Evolutionary conservation across 768 basidiomycete species (phyloP).

Genomic region (Boletus subcaerulescens): DNA sequence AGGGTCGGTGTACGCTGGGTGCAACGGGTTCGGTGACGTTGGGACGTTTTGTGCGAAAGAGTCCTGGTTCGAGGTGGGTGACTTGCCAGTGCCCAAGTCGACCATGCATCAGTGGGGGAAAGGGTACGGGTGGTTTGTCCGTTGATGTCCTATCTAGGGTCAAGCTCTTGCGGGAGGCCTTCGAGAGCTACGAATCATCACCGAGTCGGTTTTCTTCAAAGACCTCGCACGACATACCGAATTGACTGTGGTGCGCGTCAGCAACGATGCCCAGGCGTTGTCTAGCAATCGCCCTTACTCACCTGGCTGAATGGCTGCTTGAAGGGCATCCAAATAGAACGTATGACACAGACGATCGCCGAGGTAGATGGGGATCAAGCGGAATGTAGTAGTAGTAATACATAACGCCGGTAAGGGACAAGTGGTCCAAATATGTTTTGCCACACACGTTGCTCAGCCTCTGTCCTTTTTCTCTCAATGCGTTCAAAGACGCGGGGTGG

Average conservation of each 20-base stretch:
- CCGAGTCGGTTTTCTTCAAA: not conserved
- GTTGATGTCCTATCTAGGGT: slow-evolving; percentile 22
- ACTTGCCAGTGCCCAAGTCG: not conserved
- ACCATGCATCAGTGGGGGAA: not conserved
- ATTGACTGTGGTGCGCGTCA: slow-evolving; percentile 12
- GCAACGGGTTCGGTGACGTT: slow-evolving; percentile 3
- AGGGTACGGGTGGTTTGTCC: too few relatives aligned
- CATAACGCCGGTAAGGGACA: too few relatives aligned
- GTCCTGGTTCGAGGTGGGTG: slow-evolving; percentile 1
- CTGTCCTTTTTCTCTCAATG: too few relatives aligned
- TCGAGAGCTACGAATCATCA: slow-evolving; percentile 7
- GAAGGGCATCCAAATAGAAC: too few relatives aligned
- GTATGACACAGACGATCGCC: too few relatives aligned
- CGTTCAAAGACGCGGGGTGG: too few relatives aligned
- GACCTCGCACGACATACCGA: not conserved
- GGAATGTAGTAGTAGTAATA: too few relatives aligned
- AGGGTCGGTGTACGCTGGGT: slow-evolving; percentile 15
- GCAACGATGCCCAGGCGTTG: not conserved
- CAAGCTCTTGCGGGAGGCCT: slow-evolving; percentile 11
- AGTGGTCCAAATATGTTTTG: too few relatives aligned
- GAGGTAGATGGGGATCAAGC: too few relatives aligned
- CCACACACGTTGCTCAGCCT: too few relatives aligned
- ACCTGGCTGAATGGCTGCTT: too few relatives aligned
- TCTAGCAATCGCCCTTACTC: slow-evolving; percentile 14
- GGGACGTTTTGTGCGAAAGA: not conserved